Conservation (phyloP, 129 eudicot species). For the Oenanthe sinensis region DNA sequence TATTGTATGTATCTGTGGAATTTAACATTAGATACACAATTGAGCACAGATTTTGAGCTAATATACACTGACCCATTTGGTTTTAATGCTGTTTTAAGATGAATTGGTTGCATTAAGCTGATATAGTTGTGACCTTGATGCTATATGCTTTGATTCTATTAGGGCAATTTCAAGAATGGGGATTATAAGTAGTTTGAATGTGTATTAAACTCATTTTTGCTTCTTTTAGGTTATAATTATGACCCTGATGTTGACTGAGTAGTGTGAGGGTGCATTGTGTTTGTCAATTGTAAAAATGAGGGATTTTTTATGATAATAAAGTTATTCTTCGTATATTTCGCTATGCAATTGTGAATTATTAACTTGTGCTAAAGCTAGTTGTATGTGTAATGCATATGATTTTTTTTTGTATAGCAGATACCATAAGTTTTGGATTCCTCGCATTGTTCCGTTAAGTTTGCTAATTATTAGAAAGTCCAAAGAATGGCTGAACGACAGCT, state of each 20-base stretch:
- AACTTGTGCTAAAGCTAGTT: background rate
- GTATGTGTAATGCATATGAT: background rate
- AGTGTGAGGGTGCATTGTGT: too few relatives aligned
- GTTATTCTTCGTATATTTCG: background rate
- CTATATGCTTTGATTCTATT: background rate
- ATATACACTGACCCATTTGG: background rate
- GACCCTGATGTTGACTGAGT: background rate
- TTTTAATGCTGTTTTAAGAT: background rate
- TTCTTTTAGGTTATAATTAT: background rate
- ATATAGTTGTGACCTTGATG: background rate
- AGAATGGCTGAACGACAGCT: slow-evolving; percentile 52
- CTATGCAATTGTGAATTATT: background rate
- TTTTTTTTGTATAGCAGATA: background rate
- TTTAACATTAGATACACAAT: background rate
- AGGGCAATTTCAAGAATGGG: background rate
- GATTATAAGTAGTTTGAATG: background rate
- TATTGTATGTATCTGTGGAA: background rate
- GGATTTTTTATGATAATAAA: background rate
- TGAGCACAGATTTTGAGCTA: background rate
- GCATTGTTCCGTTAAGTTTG: background rate
- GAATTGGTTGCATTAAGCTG: background rate
- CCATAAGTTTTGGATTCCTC: background rate
- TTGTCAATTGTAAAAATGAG: too few relatives aligned
- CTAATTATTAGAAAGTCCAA: background rate
- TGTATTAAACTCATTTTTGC: background rate